phyloP scores from a whole-genome alignment of 2,329 filamentous ascomycete genomes.

The Aspergillus aculeatus region DNA sequence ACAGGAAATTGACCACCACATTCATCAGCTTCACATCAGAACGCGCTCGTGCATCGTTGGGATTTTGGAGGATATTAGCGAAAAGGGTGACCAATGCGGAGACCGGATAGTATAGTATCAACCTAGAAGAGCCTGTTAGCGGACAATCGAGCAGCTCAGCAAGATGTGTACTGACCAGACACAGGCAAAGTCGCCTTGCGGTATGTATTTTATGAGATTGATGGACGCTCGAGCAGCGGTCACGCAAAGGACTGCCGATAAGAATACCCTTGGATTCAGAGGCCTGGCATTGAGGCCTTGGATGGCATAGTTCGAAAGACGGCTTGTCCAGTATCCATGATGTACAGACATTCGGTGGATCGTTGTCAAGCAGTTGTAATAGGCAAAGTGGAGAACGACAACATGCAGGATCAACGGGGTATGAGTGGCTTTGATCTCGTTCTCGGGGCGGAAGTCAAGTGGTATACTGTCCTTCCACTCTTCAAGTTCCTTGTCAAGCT shows the following conservation, averaged over 20 bases:
- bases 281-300: constrained; percentile 88
- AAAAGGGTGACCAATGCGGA: constrained; percentile 93
- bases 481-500: constrained; percentile 85
- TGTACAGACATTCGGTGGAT: constrained; percentile 99
- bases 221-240: constrained; percentile 91
- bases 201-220: constrained; percentile 90
- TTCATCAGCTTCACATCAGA: constrained; percentile 91
- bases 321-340: constrained; percentile 96
- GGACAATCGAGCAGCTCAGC: background rate
- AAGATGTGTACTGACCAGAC: constrained; percentile 69
- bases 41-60: constrained; percentile 80
- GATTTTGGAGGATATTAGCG: constrained; percentile 94
- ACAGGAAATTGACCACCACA: constrained; percentile 86
- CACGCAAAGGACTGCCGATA: constrained; percentile 87
- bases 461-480: constrained; percentile 97
- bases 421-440: constrained; percentile 90
- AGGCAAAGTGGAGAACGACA: constrained; percentile 91
- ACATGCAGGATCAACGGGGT: constrained; percentile 92
- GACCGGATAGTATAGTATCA: constrained; percentile 95
- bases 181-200: constrained; percentile 89
- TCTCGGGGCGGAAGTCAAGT: constrained; percentile 92
- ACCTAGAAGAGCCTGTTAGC: constrained; percentile 47
- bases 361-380: constrained; percentile 96
- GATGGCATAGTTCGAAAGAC: constrained; percentile 90
- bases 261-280: constrained; percentile 90